Evolutionary conservation across 495 filamentous ascomycete species (phyloP), one percentile per base, ranked within the genome.

Genomic region (Astrocystis sublimbata): DNA sequence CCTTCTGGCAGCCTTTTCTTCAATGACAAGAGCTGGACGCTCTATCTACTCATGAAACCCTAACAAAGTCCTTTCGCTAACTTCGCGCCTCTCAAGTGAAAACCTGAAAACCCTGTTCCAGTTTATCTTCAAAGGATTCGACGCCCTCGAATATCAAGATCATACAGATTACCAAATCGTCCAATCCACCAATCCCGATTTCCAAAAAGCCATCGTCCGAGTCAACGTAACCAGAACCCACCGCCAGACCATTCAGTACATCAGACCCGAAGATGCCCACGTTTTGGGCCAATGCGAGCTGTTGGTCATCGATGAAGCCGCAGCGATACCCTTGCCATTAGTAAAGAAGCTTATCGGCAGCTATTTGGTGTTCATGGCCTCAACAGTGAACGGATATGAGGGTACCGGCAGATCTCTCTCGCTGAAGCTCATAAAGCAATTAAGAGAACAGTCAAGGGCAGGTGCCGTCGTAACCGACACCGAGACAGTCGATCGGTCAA

Each of bases 351-450:
- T 99, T 31, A 91, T 99, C 85, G 94, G 96, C 0, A 94, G 93
- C n/a, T 99, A 98, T 74, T 80, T 98, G 23, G 92, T 98, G 3
- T 99, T 99, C 78, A 99, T 99, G 96, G 92, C 96, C 4, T 98
- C 94, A 1, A 99, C 96, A 13, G 97, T 99, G 76, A 98, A 97
- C 69, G 96, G 96, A 55, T 99, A 99, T 71, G 96, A 99, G 77
- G 96, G 96, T 64, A 99, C 96, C 3, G 96, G 96, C 31, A 85
- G 96, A 40, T 97, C 93, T 1, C 81, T 99, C 2, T 98, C 96
- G 3, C 76, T 99, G 42, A 99, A 99, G 76, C 81, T 99, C 61
- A 98, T 99, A 63, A 93, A 97, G 68, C 96, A 99, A 75, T 86
- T 99, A 33, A 88, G 96, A 50, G 94, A 99, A 67, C 92, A 98